Percentiles rank a stretch among this genome's conserved stretches.
phyloP scores from a whole-genome alignment of 768 basidiomycete genomes.

The Pleurotus giganteus region DNA sequence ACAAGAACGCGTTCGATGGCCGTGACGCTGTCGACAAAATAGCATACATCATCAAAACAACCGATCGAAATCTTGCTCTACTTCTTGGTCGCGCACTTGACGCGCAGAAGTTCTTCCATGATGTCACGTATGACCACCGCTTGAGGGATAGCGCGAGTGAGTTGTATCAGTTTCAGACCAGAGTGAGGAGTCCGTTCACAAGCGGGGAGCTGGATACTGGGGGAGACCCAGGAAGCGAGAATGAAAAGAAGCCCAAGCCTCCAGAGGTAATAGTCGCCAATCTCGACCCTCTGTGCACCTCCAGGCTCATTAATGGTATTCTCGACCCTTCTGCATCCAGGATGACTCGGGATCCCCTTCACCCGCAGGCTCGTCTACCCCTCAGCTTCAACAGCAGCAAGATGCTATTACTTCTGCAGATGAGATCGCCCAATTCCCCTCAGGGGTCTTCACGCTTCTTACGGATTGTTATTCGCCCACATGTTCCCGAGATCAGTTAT shows the following conservation, averaged over 20 bases:
- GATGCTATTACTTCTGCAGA: slow-evolving; percentile 35
- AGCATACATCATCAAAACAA: slow-evolving; percentile 97
- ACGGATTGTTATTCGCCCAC: slow-evolving; percentile 99
- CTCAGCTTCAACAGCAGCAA: slow-evolving; percentile 15
- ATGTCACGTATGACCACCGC: slow-evolving; percentile 98
- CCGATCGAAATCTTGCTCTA: slow-evolving; percentile 92
- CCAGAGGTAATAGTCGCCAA: neutral
- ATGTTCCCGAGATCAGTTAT: slow-evolving; percentile 90
- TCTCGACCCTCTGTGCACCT: slow-evolving; percentile 10
- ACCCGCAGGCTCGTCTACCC: slow-evolving; percentile 16
- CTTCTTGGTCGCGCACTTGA: slow-evolving; percentile 95
- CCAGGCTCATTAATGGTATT: neutral
- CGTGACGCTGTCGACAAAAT: slow-evolving; percentile 97
- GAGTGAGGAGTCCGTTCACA: slow-evolving; percentile 81
- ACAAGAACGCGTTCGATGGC: slow-evolving; percentile 96
- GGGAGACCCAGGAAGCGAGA: slow-evolving; percentile 28
- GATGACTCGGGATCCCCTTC: slow-evolving; percentile 26
- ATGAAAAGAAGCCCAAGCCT: slow-evolving; percentile 13
- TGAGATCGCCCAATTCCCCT: slow-evolving; percentile 67
- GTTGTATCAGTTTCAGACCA: slow-evolving; percentile 90
- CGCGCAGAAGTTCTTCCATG: slow-evolving; percentile 98
- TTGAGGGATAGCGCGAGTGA: slow-evolving; percentile 85
- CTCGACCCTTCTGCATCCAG: slow-evolving; percentile 20
- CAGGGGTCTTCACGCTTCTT: slow-evolving; percentile 93
- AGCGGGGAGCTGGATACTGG: slow-evolving; percentile 61